These are phyloP conservation scores for Pseudogymnoascus pannorum DNA, from an alignment of 2,329 filamentous ascomycete species.

Conservation along the genomic window DNA sequence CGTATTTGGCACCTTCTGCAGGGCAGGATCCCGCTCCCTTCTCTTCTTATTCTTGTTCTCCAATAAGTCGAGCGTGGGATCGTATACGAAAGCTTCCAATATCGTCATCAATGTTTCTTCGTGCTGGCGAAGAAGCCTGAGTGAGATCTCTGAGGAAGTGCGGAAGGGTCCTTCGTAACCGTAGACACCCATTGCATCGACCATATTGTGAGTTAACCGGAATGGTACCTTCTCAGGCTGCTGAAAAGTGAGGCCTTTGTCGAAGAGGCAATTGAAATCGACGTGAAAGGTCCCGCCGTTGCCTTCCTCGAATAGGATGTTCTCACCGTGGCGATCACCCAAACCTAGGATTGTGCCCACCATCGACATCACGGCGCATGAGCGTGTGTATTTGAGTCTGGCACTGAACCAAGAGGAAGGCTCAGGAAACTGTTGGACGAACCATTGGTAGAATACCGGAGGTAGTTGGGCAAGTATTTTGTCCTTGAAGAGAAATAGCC, in stretches of 20 bases:
- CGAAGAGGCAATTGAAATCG: constrained; percentile 98
- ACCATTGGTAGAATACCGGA: constrained; percentile 86
- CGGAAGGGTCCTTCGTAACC: constrained; percentile 91
- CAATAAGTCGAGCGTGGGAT: constrained; percentile 90
- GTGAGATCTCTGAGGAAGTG: constrained; percentile 80
- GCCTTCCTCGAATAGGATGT: constrained; percentile 88
- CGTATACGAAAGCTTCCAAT: constrained; percentile 92
- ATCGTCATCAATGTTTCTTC: constrained; percentile 97
- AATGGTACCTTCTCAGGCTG: constrained; percentile 95
- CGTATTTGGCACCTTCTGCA: constrained; percentile 49
- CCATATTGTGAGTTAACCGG: constrained; percentile 96
- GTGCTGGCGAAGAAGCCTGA: constrained; percentile 77
- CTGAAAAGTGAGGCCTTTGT: constrained; percentile 92
- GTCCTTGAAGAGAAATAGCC: constrained; percentile 65
- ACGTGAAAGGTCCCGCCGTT: constrained; percentile 95
- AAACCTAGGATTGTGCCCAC: constrained; percentile 90
- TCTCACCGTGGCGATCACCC: constrained; percentile 93
- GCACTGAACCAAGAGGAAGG: constrained; percentile 89
- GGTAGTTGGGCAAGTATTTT: constrained; percentile 61
- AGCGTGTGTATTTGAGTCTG: constrained; percentile 81
- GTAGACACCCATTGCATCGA: constrained; percentile 92
- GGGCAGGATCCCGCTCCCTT: constrained; percentile 27
- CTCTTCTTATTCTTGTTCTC: constrained; percentile 51
- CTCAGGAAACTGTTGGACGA: constrained; percentile 88
- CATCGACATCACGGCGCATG: constrained; percentile 99